Percentiles rank a stretch among this genome's conserved stretches.
Evolutionary conservation across 306 rosid genomes (phyloP).

Genomic region (Heteromeles arbutifolia): DNA sequence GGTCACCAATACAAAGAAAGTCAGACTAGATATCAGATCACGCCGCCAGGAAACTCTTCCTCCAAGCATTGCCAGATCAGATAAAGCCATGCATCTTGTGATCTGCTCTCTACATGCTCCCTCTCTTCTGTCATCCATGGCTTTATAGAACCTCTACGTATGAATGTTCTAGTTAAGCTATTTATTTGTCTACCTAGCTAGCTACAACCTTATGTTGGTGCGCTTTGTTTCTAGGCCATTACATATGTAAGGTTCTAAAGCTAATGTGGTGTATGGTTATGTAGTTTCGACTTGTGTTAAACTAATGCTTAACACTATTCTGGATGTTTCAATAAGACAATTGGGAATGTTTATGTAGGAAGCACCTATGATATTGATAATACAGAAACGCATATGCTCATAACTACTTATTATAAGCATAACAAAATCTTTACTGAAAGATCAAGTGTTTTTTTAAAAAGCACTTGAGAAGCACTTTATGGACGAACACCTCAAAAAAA

Average conservation of each 20-base stretch:
- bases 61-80: constrained; percentile 49
- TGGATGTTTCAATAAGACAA: no score
- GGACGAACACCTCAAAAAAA: background rate
- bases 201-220: background rate
- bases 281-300: background rate
- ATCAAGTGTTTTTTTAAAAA: background rate
- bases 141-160: background rate
- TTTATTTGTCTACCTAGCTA: background rate
- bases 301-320: no score
- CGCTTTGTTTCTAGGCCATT: background rate
- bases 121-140: constrained; percentile 77
- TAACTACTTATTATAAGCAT: background rate
- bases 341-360: no score
- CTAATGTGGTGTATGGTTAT: background rate
- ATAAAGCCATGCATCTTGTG: constrained; percentile 11
- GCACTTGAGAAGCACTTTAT: background rate
- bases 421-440: no score
- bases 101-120: constrained; percentile 26
- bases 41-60: constrained; percentile 40
- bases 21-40: constrained; percentile 15
- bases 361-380: no score
- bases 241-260: background rate
- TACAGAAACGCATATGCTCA: background rate
- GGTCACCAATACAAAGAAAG: constrained; percentile 1
- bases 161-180: background rate